Evolutionary conservation across 2,329 filamentous ascomycete genomes (phyloP), one percentile per base, ranked within the genome.

Genomic region (Fusarium sp.): DNA sequence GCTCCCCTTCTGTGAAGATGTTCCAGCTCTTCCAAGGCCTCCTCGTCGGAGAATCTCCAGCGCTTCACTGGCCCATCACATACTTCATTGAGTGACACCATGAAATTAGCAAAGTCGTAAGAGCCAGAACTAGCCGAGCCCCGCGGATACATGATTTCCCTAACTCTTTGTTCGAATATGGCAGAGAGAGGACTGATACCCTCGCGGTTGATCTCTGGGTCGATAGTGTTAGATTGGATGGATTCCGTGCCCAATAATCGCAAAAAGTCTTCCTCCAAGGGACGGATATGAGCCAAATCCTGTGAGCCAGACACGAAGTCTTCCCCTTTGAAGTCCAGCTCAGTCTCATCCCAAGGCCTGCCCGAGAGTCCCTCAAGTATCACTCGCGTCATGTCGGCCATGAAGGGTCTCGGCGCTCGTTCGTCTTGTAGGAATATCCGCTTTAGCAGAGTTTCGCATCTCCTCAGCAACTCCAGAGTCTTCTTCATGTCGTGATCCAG

Each of bases 401-500:
- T 25, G 16, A 79, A 70, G 1, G 38, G 27, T 15, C 78, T 71
- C 4, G 74, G 70, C 5, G 62, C 71, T 39, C 66, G 62, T 37
- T 58, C 56, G 9, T 62, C 48, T 27, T 74, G 69, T n/a, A 72
- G 54, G 7, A n/a, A 16, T 27, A 73, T 37, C 4, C 48, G 46
- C 25, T 56, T 25, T 12, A 44, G 35, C 21, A 79, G 54, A n/a
- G 25, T 54, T 38, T 62, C 48, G 12, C 72, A 76, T 25, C 39
- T 59, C 10, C 25, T 58, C 35, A 78, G 29, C 8, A 72, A 58
- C 12, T 51, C 49, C 21, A 69, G 48, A 6, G 62, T 69, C 63
- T 70, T 71, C 21, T 62, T 73, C 78, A 79, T 78, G 8, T 74
- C 66, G 10, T 44, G 55, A 33, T 78, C 74, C 69, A 78, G 69